Percentiles rank a stretch among this genome's conserved stretches.
These are phyloP conservation scores for Alnus glutinosa DNA, from an alignment of 306 rosid genomes.

Conservation along the genomic window DNA sequence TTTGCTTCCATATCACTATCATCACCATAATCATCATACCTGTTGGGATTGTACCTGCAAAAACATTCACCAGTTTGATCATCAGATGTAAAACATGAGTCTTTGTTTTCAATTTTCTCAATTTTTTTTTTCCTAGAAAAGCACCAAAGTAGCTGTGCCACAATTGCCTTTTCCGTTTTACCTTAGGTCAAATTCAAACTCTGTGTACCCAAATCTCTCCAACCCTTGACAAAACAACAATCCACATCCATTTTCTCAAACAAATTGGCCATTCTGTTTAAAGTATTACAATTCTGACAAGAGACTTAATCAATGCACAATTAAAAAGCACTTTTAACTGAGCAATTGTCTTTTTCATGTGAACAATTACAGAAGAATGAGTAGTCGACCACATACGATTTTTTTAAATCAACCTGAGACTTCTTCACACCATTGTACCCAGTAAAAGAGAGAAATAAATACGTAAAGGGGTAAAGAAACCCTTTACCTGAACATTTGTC, in stretches of 20 bases:
- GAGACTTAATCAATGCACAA: not conserved
- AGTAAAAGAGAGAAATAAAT: not conserved
- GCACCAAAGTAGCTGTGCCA: not conserved
- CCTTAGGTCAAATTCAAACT: not conserved
- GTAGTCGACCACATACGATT: not conserved
- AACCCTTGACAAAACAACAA: not conserved
- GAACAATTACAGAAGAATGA: not conserved
- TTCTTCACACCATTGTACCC: not conserved
- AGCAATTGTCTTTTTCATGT: not conserved
- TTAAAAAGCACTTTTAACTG: not conserved
- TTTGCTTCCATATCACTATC: constrained; percentile 78
- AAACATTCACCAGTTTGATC: not conserved
- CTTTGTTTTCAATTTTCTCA: not conserved
- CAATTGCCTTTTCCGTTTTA: not conserved
- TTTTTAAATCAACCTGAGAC: not conserved
- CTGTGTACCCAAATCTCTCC: not conserved
- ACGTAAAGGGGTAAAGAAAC: not conserved
- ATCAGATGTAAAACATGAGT: not conserved
- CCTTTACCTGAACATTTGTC: constrained; percentile 66
- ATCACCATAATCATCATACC: constrained; percentile 53
- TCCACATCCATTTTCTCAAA: not conserved
- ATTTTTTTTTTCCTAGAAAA: not conserved
- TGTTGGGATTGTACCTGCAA: constrained; percentile 66
- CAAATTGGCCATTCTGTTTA: not conserved
- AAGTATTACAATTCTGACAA: not conserved